Conservation (phyloP, 805 yeast genomes). For the Kodamaea sagamina region DNA sequence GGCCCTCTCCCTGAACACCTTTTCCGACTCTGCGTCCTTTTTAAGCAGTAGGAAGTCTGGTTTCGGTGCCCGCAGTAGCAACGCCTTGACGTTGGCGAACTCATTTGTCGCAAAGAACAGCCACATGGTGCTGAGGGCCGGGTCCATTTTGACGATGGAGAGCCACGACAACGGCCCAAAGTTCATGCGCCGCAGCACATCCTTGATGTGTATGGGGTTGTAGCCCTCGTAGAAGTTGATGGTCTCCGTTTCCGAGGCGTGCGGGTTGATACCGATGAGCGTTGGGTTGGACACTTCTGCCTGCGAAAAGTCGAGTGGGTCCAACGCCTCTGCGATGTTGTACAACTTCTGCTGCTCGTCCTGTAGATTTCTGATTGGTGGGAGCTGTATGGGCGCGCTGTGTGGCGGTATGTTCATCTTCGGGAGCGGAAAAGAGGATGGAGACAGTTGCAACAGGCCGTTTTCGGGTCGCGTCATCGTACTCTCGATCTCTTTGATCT, state of each 20-base stretch:
- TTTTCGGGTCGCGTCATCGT: conserved; percentile 40
- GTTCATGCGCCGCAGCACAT: conserved; percentile 40
- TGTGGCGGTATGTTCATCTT: neutral
- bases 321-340: neutral
- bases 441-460: neutral
- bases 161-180: conserved; percentile 57
- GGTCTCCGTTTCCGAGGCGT: conserved; percentile 27
- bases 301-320: neutral
- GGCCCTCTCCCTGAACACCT: conserved; percentile 25
- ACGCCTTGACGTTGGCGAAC: conserved; percentile 3
- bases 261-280: conserved; percentile 27
- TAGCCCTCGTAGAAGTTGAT: conserved; percentile 46
- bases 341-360: neutral
- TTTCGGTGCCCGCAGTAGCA: neutral
- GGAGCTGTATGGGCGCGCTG: neutral
- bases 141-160: conserved; percentile 50
- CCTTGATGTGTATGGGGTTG: conserved; percentile 43
- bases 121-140: conserved; percentile 15
- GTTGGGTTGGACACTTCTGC: conserved; percentile 3
- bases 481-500: conserved; percentile 49
- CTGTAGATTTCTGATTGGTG: conserved; percentile 4
- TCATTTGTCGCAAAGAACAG: conserved; percentile 1
- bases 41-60: neutral
- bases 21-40: conserved; percentile 16
- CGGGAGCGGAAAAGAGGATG: neutral